phyloP scores from a whole-genome alignment of 2,329 filamentous ascomycete species.

The Didymella pomorum region DNA sequence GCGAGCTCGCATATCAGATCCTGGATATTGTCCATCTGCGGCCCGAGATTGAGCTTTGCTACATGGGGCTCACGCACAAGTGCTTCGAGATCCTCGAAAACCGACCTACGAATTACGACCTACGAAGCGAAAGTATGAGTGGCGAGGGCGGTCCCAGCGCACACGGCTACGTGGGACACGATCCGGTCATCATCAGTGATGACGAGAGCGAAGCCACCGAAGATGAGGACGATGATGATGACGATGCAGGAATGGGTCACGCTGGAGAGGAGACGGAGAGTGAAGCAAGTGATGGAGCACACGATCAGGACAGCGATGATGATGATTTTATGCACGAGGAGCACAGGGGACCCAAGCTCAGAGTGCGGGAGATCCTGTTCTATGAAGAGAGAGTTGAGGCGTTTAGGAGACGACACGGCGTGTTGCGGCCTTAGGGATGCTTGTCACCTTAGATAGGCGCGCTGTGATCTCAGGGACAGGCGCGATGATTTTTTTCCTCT shows the following conservation, averaged over 20 bases:
- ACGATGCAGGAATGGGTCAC: conserved; percentile 58
- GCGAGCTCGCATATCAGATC: conserved; percentile 77
- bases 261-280: conserved; percentile 51
- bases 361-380: conserved; percentile 80
- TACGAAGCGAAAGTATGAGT: conserved; percentile 43
- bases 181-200: conserved; percentile 46
- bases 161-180: conserved; percentile 36
- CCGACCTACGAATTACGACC: conserved; percentile 56
- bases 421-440: conserved; percentile 38
- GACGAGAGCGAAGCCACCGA: conserved; percentile 53
- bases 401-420: conserved; percentile 74
- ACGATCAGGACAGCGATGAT: conserved; percentile 54
- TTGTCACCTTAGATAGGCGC: background rate
- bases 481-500: background rate
- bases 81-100: conserved; percentile 84
- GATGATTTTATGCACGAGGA: conserved; percentile 61
- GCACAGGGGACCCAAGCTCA: conserved; percentile 59
- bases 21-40: conserved; percentile 79
- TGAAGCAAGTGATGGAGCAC: conserved; percentile 51
- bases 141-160: conserved; percentile 32
- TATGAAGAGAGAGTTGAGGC: conserved; percentile 81
- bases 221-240: conserved; percentile 59
- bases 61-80: conserved; percentile 77
- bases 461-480: background rate
- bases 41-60: conserved; percentile 78